Percentiles rank a stretch among this genome's conserved stretches.
Conservation (phyloP, 208 protist species). For the Trypanosoma scelopori region DNA sequence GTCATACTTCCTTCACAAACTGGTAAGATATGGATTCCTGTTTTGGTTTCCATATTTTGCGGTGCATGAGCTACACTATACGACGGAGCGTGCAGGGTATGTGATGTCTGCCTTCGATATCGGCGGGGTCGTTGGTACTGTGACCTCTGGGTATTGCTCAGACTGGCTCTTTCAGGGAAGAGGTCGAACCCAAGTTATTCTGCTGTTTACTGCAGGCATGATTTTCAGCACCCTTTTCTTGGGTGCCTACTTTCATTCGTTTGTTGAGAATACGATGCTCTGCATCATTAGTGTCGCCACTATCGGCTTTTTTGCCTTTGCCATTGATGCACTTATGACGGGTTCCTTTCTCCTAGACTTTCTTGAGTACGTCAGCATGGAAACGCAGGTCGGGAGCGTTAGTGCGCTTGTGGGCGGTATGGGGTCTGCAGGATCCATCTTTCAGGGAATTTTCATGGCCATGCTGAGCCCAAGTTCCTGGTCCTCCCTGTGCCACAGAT, state of each 20-base stretch:
- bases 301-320: constrained; percentile 47
- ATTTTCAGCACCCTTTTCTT: constrained; percentile 3
- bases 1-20: constrained; percentile 43
- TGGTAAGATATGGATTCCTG: constrained; percentile 47
- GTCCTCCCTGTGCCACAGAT: constrained; percentile 29
- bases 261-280: constrained; percentile 7
- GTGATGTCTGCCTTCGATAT: constrained; percentile 41
- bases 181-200: constrained; percentile 25
- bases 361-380: constrained; percentile 19
- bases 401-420: constrained; percentile 43
- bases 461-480: constrained; percentile 30
- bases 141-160: constrained; percentile 34
- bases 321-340: constrained; percentile 33
- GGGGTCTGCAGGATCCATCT: constrained; percentile 36
- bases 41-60: constrained; percentile 58
- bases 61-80: constrained; percentile 30
- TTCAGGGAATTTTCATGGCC: constrained; percentile 36
- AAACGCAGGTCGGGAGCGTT: constrained; percentile 19
- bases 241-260: constrained; percentile 2
- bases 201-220: constrained; percentile 29
- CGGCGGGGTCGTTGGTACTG: constrained; percentile 35
- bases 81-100: constrained; percentile 29
- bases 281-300: constrained; percentile 13
- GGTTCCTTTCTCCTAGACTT: constrained; percentile 32
- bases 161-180: constrained; percentile 29